Evolutionary conservation across 2,329 filamentous ascomycete species (phyloP).

Genomic region (Pseudohalonectria lignicola): DNA sequence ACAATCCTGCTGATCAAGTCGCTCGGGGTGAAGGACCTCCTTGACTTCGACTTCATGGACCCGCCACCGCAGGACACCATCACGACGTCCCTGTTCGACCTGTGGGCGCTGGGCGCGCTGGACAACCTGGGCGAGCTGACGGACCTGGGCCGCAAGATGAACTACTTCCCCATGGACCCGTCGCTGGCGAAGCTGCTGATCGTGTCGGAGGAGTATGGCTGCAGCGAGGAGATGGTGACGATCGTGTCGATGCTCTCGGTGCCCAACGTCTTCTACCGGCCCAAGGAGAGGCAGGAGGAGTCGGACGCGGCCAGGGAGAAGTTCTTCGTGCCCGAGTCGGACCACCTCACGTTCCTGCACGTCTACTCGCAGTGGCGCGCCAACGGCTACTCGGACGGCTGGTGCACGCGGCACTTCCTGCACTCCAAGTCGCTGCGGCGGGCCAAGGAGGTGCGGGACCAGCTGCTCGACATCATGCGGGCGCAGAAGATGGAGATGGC

Average conservation of each 20-base stretch:
- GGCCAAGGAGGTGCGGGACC: slow-evolving; percentile 88
- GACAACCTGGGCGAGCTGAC: slow-evolving; percentile 93
- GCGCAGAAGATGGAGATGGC: slow-evolving; percentile 82
- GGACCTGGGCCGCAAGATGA: slow-evolving; percentile 81
- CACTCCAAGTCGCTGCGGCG: slow-evolving; percentile 89
- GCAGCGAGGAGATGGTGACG: slow-evolving; percentile 95
- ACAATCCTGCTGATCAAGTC: slow-evolving; percentile 92
- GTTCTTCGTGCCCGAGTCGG: slow-evolving; percentile 96
- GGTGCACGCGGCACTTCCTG: slow-evolving; percentile 89
- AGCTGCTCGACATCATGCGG: slow-evolving; percentile 87
- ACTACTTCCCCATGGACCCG: slow-evolving; percentile 95
- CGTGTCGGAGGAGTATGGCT: slow-evolving; percentile 78
- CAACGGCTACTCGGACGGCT: slow-evolving; percentile 80
- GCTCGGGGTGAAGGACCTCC: slow-evolving; percentile 80
- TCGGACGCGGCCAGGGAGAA: slow-evolving; percentile 92
- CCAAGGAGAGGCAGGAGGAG: slow-evolving; percentile 93
- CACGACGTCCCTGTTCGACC: slow-evolving; percentile 90
- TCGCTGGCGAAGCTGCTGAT: slow-evolving; percentile 91
- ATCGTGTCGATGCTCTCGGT: slow-evolving; percentile 98
- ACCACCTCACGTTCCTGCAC: slow-evolving; percentile 90
- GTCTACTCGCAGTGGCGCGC: slow-evolving; percentile 93
- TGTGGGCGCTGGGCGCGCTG: slow-evolving; percentile 89
- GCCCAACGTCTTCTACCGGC: slow-evolving; percentile 91
- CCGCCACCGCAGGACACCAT: slow-evolving; percentile 97
- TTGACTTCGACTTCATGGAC: slow-evolving; percentile 99